These are phyloP conservation scores for Vanrija sp. DNA, from an alignment of 1,284 basidiomycete species.

Conservation along the genomic window DNA sequence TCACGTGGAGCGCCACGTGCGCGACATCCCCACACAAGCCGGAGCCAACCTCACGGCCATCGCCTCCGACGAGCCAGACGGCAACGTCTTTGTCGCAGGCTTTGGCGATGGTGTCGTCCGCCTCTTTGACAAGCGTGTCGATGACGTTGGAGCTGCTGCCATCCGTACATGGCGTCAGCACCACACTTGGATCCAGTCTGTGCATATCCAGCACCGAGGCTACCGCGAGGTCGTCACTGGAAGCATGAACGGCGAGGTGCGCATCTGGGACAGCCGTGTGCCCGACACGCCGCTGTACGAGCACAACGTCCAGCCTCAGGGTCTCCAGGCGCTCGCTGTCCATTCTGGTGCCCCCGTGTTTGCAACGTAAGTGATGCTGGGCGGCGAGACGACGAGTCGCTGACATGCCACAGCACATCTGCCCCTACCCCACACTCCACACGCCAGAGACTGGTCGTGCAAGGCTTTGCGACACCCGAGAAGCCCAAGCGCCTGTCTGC, in stretches of 20 bases:
- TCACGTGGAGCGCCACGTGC: constrained; percentile 75
- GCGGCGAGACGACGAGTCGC: no score
- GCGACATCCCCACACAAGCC: constrained; percentile 74
- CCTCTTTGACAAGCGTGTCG: constrained; percentile 84
- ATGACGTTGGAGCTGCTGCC: constrained; percentile 79
- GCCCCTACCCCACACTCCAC: constrained; percentile 32
- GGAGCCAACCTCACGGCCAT: constrained; percentile 87
- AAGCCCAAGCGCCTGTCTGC: constrained; percentile 34
- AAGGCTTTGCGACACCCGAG: constrained; percentile 39
- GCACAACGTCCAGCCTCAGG: constrained; percentile 65
- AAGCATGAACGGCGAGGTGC: constrained; percentile 85
- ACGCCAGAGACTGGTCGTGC: constrained; percentile 42
- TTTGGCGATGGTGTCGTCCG: constrained; percentile 91
- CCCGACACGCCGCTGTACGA: constrained; percentile 61
- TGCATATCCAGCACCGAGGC: constrained; percentile 74
- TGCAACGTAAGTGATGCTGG: constrained; percentile 76
- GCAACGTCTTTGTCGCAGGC: constrained; percentile 79
- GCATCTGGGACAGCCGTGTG: constrained; percentile 85
- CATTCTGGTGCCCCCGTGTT: constrained; percentile 83
- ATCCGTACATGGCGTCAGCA: constrained; percentile 73
- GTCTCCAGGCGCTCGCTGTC: constrained; percentile 79
- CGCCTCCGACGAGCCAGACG: constrained; percentile 66
- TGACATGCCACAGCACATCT: constrained; percentile 26
- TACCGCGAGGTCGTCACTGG: constrained; percentile 80
- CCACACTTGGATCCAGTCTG: constrained; percentile 85